Evolutionary conservation across 129 eudicot species (phyloP).

Genomic region (Sambucus nigra): DNA sequence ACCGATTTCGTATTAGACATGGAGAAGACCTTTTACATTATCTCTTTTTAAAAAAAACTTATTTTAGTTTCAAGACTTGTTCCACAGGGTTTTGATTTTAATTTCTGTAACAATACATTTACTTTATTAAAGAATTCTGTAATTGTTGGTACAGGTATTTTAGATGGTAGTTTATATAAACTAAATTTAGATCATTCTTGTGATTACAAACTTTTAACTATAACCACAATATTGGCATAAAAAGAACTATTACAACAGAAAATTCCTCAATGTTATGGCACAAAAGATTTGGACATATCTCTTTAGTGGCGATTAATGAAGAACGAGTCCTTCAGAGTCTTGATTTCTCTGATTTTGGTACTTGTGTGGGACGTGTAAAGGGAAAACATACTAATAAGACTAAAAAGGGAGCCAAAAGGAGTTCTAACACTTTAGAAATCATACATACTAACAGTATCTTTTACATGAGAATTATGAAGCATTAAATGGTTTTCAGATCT

Average conservation of each 20-base stretch:
- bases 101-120: no score
- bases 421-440: neutral
- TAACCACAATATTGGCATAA: neutral
- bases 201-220: no score
- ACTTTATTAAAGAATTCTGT: neutral
- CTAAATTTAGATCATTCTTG: neutral
- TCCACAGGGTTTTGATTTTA: no score
- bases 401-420: neutral
- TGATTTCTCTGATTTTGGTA: neutral
- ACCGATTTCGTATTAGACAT: neutral
- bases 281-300: neutral
- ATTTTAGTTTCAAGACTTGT: no score
- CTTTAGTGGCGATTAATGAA: neutral
- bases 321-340: neutral
- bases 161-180: neutral
- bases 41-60: no score
- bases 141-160: neutral
- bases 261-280: neutral
- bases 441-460: no score
- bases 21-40: neutral
- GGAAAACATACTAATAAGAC: neutral
- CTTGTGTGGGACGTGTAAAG: neutral
- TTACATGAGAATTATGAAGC: no score
- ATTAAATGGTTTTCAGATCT: no score
- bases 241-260: neutral